Conservation (phyloP, 495 filamentous ascomycete species). For the Cladorrhinum samala region DNA sequence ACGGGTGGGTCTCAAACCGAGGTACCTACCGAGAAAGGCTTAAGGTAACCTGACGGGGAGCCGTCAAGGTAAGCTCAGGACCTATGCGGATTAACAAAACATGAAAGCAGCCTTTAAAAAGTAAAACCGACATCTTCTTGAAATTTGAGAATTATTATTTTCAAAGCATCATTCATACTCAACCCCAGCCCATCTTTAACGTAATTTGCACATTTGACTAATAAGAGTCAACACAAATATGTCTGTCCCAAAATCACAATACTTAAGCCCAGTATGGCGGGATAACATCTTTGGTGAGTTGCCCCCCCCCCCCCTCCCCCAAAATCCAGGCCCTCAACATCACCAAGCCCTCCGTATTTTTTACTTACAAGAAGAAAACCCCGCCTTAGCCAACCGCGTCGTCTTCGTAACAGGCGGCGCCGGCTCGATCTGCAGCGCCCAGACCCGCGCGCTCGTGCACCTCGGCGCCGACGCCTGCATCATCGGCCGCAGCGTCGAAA, state of each 20-base stretch:
- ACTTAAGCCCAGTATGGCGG: slow-evolving; percentile 74
- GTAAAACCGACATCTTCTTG: too few species aligned
- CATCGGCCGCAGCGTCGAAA: slow-evolving; percentile 82
- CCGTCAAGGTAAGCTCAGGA: neutral
- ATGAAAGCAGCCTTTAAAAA: too few species aligned
- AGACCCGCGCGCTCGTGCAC: slow-evolving; percentile 83
- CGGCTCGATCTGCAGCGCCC: slow-evolving; percentile 87
- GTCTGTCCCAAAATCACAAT: slow-evolving; percentile 64
- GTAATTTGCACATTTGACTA: too few species aligned
- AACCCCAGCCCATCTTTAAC: too few species aligned
- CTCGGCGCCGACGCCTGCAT: slow-evolving; percentile 93
- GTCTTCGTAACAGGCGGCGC: slow-evolving; percentile 94
- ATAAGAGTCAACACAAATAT: too few species aligned
- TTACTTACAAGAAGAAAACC: neutral
- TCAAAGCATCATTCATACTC: too few species aligned
- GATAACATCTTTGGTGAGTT: slow-evolving; percentile 78
- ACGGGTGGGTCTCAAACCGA: neutral
- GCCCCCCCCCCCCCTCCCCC: too few species aligned
- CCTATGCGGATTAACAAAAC: neutral
- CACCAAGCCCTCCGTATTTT: too few species aligned
- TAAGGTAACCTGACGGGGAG: neutral
- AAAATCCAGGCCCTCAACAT: too few species aligned
- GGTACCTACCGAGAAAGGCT: neutral
- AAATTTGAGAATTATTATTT: too few species aligned
- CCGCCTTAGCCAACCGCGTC: slow-evolving; percentile 66